Percentiles rank a stretch among this genome's conserved stretches.
Evolutionary conservation across 2,329 filamentous ascomycete species (phyloP).

Genomic region (Metarhizium sp.): DNA sequence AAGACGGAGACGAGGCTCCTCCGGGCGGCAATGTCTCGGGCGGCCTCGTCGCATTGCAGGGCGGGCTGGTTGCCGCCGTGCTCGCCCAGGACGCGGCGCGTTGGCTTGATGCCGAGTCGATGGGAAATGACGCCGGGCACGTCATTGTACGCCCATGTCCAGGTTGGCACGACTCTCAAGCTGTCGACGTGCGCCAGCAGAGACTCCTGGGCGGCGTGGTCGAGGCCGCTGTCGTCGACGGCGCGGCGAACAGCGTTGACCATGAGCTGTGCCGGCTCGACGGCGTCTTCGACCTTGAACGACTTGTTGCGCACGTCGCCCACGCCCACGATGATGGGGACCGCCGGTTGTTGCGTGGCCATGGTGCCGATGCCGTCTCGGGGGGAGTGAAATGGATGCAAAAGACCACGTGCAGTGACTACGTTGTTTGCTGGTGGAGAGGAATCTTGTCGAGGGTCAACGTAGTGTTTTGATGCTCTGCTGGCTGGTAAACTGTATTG

Average conservation of each 20-base stretch:
- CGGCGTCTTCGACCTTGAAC: slow-evolving; percentile 32
- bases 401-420: no score
- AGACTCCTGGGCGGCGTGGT: slow-evolving; percentile 5
- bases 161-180: slow-evolving; percentile 50
- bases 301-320: slow-evolving; percentile 53
- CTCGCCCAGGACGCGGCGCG: slow-evolving; percentile 39
- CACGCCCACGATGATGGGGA: slow-evolving; percentile 52
- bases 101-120: slow-evolving; percentile 36
- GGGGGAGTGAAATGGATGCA: not conserved
- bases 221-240: slow-evolving; percentile 35
- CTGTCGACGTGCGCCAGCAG: slow-evolving; percentile 37
- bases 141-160: slow-evolving; percentile 58
- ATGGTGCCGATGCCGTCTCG: not conserved
- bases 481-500: no score
- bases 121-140: slow-evolving; percentile 43
- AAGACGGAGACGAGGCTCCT: slow-evolving; percentile 48
- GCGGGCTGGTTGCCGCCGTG: slow-evolving; percentile 58
- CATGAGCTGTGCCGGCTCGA: slow-evolving; percentile 52
- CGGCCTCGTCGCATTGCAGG: slow-evolving; percentile 53
- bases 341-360: not conserved
- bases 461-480: no score
- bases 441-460: no score
- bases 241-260: slow-evolving; percentile 42
- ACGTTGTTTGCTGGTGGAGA: no score
- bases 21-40: slow-evolving; percentile 43